These are phyloP conservation scores for Syzygium malaccense DNA, from an alignment of 441 rosid species.

Conservation along the genomic window DNA sequence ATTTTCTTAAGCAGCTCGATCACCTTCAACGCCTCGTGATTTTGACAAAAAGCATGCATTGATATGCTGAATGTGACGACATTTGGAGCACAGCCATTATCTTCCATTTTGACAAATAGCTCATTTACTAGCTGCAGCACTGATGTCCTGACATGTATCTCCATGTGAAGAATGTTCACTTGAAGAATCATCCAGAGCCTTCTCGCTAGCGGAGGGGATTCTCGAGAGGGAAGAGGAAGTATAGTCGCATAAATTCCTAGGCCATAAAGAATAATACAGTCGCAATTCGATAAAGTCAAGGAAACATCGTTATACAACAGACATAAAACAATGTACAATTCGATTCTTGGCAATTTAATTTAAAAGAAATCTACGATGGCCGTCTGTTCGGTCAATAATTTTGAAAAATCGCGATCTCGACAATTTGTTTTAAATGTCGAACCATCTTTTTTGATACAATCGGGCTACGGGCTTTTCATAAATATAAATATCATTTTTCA, in stretches of 20 bases:
- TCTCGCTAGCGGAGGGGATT: slow-evolving; percentile 20
- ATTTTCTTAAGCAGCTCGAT: slow-evolving; percentile 27
- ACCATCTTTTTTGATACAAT: no score
- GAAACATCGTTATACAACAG: fast-evolving
- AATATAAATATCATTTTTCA: slow-evolving; percentile 3
- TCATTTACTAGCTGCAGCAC: slow-evolving; percentile 29
- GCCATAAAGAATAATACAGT: not conserved
- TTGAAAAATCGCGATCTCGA: no score
- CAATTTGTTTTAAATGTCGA: no score
- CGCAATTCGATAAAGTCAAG: not conserved
- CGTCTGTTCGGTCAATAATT: no score
- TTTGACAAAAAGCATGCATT: slow-evolving; percentile 14
- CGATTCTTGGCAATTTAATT: not conserved
- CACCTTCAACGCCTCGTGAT: slow-evolving; percentile 12
- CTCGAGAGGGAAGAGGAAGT: slow-evolving; percentile 20
- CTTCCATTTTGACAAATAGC: slow-evolving; percentile 25
- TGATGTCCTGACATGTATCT: slow-evolving; percentile 22
- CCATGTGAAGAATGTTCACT: slow-evolving; percentile 10
- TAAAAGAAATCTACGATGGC: not conserved
- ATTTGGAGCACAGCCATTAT: slow-evolving; percentile 28
- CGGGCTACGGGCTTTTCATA: not conserved
- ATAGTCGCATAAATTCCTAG: not conserved
- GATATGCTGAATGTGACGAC: slow-evolving; percentile 21
- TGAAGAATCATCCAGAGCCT: slow-evolving; percentile 18
- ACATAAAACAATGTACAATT: not conserved